Base-by-base conservation (phyloP, 345 rosid genomes). In the Brassica juncea region DNA sequence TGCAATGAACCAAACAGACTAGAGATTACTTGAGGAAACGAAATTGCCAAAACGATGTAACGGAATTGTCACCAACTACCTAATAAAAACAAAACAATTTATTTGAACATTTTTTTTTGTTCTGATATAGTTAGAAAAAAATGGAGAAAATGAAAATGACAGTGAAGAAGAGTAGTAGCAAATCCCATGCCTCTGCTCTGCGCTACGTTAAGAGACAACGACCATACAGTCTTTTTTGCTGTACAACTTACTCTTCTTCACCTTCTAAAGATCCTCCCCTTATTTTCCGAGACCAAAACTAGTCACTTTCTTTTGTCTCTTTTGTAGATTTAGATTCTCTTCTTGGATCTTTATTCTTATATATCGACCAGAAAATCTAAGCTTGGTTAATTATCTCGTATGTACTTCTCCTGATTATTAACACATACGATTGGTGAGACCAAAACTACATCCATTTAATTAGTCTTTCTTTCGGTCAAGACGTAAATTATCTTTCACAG, bases 201-300 rank as follows among this genome's bases (percentile, higher is more conserved):
- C 11, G 69, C 61, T 67, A 79, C 74, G 73, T 30, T 47, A 52
- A 60, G 82, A 73, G 78, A 79, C 78, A 67, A 61, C 14, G 82
- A 79, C 82, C 78, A 73, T 49, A 68, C 82, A 61, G 1, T 55
- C 63, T 31, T 61, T 73, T 39, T 49, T 49, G 62, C 71, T 68
- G 74, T 73, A 59, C 78, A 72, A 79, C 78, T 74, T 47, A 79
- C 74, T 73, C 74, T 60, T 79, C 78, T 79, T 72, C 77, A 66
- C 68, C 77, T 78, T 79, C 82, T 79, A 59, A 76, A 14, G 49
- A 8, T 14, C 69, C 5, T 34, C 23, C 34, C 31, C 37, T 42
- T 67, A 47, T 72, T 35, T 15, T 27, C 30, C 37, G 30, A 12
- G 11, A 66, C 81, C 71, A 52, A 79, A 54, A 79, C 70, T 68